Evolutionary conservation across 306 rosid species (phyloP), one percentile per base, ranked within the genome.

Genomic region (Macrotyloma uniflorum): DNA sequence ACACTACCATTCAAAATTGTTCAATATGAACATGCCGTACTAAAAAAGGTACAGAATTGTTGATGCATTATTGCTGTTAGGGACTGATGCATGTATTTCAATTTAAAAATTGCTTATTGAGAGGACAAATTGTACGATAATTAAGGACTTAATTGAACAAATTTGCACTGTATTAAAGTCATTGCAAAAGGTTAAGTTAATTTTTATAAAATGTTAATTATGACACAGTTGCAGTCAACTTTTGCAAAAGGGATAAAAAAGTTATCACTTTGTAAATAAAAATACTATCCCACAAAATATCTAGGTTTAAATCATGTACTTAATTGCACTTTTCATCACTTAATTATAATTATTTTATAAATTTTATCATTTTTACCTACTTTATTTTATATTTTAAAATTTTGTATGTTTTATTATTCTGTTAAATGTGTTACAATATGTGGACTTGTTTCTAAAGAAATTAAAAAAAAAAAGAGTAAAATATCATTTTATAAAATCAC

Each of bases 71-170:
- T 35, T 72, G 30, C 15, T 33, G 11, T 69, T 13, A 59, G 35
- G 55, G 40, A 42, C 20, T 22, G 72, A 72, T 62, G 78, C 75
- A 70, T 76, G 85, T 19, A 62, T 53, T 43, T 70, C 30, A 18
- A 49, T 38, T 28, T 26, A 19, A 68, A 43, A 45, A 22, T 32
- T 66, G 53, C 15, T 33, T 3, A 40, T 16, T 36, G 10, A 35
- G 13, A 16, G 40, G 55, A 18, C 9, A 55, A 72, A 7, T 36
- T 36, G 40, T 8, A 8, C 16, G 33, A 22, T 24, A 57, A 57
- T 74, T 58, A 38, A 57, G 43, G 15, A 15, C 12, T 16, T 38
- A 23, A 14, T 22, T 22, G 13, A 72, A 53, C 16, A 7, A 15
- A 20, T 54, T 51, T 20, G 14, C 6, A 32, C 13, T 11, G 0